Evolutionary conservation across 2,329 filamentous ascomycete genomes (phyloP).

Genomic region (Fusarium haematococcum): DNA sequence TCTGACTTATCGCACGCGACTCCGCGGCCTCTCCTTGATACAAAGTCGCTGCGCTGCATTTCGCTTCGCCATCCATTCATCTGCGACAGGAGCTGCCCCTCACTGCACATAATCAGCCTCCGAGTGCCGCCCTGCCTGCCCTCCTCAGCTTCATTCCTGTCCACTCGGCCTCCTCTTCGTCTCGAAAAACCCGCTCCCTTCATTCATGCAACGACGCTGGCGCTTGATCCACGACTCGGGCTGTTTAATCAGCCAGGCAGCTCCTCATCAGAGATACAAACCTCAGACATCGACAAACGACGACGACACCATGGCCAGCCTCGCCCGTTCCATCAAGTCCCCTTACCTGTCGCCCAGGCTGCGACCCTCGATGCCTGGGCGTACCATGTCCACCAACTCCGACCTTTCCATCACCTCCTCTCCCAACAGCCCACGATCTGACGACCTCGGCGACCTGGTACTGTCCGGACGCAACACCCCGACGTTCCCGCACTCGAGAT

Average conservation of each 20-base stretch:
- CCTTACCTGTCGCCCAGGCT: slow-evolving; percentile 58
- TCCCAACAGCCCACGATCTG: slow-evolving; percentile 44
- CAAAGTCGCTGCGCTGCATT: slow-evolving; percentile 12
- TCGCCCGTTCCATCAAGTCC: slow-evolving; percentile 63
- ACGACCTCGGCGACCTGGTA: slow-evolving; percentile 47
- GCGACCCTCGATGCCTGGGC: slow-evolving; percentile 58
- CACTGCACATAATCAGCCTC: slow-evolving; percentile 22
- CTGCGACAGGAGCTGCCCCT: slow-evolving; percentile 22
- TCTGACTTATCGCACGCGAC: slow-evolving; percentile 2
- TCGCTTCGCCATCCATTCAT: slow-evolving; percentile 20
- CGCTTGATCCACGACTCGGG: slow-evolving; percentile 36
- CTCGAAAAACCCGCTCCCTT: not conserved
- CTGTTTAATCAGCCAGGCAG: slow-evolving; percentile 33
- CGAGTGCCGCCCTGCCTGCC: slow-evolving; percentile 4
- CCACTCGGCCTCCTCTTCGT: not conserved
- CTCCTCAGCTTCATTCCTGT: slow-evolving; percentile 17
- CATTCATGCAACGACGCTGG: slow-evolving; percentile 39
- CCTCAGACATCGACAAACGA: slow-evolving; percentile 23
- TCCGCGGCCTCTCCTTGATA: slow-evolving; percentile 19
- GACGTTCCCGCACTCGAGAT: slow-evolving; percentile 21
- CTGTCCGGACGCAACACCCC: slow-evolving; percentile 48
- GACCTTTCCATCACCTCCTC: slow-evolving; percentile 48
- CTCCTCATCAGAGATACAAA: slow-evolving; percentile 20
- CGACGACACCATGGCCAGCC: slow-evolving; percentile 57
- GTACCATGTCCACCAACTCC: slow-evolving; percentile 61